These are phyloP conservation scores for Rhizophora apiculata DNA, from an alignment of 345 rosid genomes.

Conservation along the genomic window DNA sequence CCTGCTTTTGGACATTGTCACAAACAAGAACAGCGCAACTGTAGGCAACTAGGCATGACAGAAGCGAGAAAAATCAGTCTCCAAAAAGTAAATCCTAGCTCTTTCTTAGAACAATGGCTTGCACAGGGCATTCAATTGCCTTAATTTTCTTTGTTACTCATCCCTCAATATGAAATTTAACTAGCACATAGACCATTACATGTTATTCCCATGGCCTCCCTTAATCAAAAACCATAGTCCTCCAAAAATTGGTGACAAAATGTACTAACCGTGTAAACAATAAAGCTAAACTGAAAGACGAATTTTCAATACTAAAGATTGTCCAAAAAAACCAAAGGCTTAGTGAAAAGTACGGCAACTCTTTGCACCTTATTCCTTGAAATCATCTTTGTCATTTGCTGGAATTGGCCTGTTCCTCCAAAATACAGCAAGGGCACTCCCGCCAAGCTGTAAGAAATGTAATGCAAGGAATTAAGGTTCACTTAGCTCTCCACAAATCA, in stretches of 20 bases:
- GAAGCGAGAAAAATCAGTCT: too few relatives aligned
- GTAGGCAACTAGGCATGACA: too few relatives aligned
- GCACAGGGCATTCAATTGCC: not conserved
- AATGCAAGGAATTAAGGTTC: not conserved
- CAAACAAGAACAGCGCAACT: too few relatives aligned
- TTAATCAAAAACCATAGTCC: not conserved
- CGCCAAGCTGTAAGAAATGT: conserved; percentile 66
- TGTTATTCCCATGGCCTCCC: not conserved
- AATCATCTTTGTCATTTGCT: conserved; percentile 84
- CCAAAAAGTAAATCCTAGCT: too few relatives aligned
- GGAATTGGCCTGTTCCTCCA: conserved; percentile 89
- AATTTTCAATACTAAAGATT: conserved; percentile 1
- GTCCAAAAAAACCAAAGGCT: too few relatives aligned
- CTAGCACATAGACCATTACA: not conserved
- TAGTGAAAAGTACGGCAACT: too few relatives aligned
- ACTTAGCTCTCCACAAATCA: not conserved
- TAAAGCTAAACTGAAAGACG: not conserved
- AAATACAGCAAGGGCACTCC: conserved; percentile 84
- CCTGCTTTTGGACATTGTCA: too few relatives aligned
- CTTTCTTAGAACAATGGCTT: too few relatives aligned
- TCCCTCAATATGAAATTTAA: too few relatives aligned
- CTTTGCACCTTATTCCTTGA: conserved; percentile 48
- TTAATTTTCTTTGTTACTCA: too few relatives aligned
- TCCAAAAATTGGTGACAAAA: not conserved
- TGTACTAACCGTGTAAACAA: not conserved